Evolutionary conservation across 768 basidiomycete species (phyloP).

Genomic region (Trametes meyenii): DNA sequence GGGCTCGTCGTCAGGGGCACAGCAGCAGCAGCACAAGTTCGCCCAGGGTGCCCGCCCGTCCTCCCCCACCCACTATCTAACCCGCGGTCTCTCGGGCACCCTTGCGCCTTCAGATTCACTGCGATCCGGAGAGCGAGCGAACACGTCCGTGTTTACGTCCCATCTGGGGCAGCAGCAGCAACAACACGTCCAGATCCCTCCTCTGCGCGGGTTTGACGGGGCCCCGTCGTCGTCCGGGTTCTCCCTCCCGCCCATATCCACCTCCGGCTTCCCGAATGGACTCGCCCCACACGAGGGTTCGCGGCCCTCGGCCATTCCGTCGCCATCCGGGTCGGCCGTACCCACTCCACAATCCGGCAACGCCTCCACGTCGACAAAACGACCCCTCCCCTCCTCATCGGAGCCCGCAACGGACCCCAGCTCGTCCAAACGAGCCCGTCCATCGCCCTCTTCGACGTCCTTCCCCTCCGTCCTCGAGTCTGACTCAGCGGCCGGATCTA

Average conservation of each 20-base stretch:
- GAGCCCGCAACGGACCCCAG: slow-evolving; percentile 21
- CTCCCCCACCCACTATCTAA: slow-evolving; percentile 15
- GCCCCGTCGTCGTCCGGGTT: slow-evolving; percentile 8
- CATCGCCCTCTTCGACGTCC: slow-evolving; percentile 14
- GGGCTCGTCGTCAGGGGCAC: not conserved
- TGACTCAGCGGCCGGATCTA: slow-evolving; percentile 14
- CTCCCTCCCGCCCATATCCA: slow-evolving; percentile 21
- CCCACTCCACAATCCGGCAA: not conserved
- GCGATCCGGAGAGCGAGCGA: slow-evolving; percentile 7
- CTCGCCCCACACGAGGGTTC: not conserved
- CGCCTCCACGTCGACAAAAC: slow-evolving; percentile 14
- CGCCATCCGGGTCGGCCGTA: slow-evolving; percentile 10
- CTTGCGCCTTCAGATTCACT: slow-evolving; percentile 6
- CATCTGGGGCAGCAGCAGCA: slow-evolving; percentile 8
- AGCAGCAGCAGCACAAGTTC: not conserved
- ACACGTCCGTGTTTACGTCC: slow-evolving; percentile 7
- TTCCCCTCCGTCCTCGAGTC: slow-evolving; percentile 21
- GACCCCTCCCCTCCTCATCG: slow-evolving; percentile 26
- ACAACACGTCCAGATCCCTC: slow-evolving; percentile 15
- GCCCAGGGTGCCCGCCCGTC: slow-evolving; percentile 10
- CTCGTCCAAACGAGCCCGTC: slow-evolving; percentile 40
- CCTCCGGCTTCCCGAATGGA: slow-evolving; percentile 1
- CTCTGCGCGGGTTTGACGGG: slow-evolving; percentile 9
- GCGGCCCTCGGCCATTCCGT: slow-evolving; percentile 6
- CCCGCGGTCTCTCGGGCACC: slow-evolving; percentile 7